These are phyloP conservation scores for Phytophthora podocarpi DNA, from an alignment of 352 stramenopile species.

Conservation along the genomic window DNA sequence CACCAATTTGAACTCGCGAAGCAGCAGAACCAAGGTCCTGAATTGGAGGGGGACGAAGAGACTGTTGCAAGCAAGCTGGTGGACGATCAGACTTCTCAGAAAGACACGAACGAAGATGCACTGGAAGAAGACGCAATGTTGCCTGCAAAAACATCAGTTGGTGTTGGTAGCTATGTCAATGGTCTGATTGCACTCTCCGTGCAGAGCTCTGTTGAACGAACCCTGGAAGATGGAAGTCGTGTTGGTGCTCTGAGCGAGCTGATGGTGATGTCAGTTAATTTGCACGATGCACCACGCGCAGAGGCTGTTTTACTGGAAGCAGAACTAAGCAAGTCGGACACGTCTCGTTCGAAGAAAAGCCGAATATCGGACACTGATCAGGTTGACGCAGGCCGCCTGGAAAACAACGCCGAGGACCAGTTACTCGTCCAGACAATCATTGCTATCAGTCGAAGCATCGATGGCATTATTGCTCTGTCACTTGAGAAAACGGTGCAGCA, in stretches of 20 bases:
- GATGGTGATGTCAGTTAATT: conserved; percentile 18
- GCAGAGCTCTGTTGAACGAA: conserved; percentile 22
- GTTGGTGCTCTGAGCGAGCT: conserved; percentile 8
- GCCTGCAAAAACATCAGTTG: conserved; percentile 18
- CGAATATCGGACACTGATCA: not conserved
- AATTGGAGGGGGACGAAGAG: conserved; percentile 7
- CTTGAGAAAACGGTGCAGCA: conserved; percentile 37
- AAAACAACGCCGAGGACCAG: conserved; percentile 28
- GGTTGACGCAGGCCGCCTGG: not conserved
- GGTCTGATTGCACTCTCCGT: conserved; percentile 25
- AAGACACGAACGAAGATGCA: not conserved
- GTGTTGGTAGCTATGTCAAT: conserved; percentile 24
- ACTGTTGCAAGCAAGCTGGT: not conserved
- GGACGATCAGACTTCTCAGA: not conserved
- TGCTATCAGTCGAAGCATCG: conserved; percentile 43
- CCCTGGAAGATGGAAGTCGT: conserved; percentile 9
- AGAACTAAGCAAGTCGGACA: conserved; percentile 5
- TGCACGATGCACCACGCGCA: not conserved
- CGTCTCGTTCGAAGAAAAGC: not conserved
- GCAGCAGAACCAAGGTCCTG: not conserved
- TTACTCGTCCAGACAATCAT: conserved; percentile 41
- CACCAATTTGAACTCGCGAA: conserved; percentile 17
- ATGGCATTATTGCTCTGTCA: conserved; percentile 46
- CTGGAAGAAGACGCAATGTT: conserved; percentile 13
- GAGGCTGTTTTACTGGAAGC: not conserved